phyloP scores from a whole-genome alignment of 2,329 filamentous ascomycete species.

The Microdochium nivale region DNA sequence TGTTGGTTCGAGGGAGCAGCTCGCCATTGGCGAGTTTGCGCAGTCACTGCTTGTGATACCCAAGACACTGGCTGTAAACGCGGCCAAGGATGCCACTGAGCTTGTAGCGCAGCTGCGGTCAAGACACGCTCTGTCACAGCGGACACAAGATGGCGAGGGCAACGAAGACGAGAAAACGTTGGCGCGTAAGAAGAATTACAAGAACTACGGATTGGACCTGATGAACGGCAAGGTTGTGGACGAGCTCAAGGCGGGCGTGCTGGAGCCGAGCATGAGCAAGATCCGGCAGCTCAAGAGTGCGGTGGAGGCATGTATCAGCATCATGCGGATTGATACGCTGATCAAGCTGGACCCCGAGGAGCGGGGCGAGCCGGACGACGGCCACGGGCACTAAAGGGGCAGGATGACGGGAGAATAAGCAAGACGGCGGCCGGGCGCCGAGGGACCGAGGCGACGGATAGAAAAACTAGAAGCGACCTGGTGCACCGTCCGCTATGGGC shows the following conservation, averaged over 20 bases:
- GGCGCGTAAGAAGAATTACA: constrained; percentile 93
- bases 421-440: background rate
- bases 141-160: constrained; percentile 75
- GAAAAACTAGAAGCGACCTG: background rate
- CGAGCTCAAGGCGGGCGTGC: constrained; percentile 85
- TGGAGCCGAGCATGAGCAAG: constrained; percentile 98
- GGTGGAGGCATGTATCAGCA: constrained; percentile 95
- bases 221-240: constrained; percentile 85
- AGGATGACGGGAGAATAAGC: background rate
- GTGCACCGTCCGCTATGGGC: background rate
- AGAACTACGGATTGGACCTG: constrained; percentile 95
- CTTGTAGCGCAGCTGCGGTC: constrained; percentile 92
- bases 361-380: constrained; percentile 66
- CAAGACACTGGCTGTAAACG: constrained; percentile 94
- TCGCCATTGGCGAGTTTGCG: constrained; percentile 95
- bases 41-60: constrained; percentile 90
- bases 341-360: constrained; percentile 95
- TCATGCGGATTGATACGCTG: constrained; percentile 98
- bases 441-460: background rate
- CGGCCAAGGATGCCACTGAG: constrained; percentile 91
- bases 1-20: constrained; percentile 91
- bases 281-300: constrained; percentile 96
- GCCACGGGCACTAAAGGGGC: constrained; percentile 65
- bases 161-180: constrained; percentile 82
- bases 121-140: constrained; percentile 88